Evolutionary conservation across 148 eudicot genomes (phyloP), one percentile per base, ranked within the genome.

Genomic region (Arctostaphylos glauca): DNA sequence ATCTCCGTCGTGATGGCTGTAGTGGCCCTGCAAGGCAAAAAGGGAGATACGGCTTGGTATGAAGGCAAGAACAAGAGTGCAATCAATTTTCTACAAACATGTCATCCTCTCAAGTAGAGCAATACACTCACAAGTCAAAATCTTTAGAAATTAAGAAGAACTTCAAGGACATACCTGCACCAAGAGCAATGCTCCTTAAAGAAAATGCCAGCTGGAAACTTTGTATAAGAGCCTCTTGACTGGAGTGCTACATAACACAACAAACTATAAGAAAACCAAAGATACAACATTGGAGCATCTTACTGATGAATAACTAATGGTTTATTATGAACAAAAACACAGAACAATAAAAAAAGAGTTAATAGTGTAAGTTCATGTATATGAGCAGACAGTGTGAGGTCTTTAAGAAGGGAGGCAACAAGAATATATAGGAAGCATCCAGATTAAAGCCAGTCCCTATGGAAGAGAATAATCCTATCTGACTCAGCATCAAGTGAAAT

Each of bases 161-260:
- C 74, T 25, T 80, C 75, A 66, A 80, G 60, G 54, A 56, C 3
- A 2, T 67, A 80, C 92, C 93, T 71, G 87, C 89, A 81, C 85
- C 85, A 52, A 91, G 88, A 80, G 93, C 82, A 84, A 91, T 89
- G 85, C 87, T 89, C 86, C 92, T 86, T 66, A 89, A 85, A 59
- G 93, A 89, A 86, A 91, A 89, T 25, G 93, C 88, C 41, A 91
- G 90, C 86, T 91, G 93, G 84, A 91, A 91, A 85, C 93, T 87
- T 76, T 86, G 88, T 71, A 91, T 85, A 67, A 91, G 86, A 80
- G 88, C 89, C 88, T 91, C 91, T 21, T 76, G 91, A 81, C 93
- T 83, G 71, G 92, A 91, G 52, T 86, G 87, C 93, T 89, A 82
- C 86, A 88, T 48, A 49, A 18, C 75, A 82, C 23, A 82, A 56